A percentile compares a stretch with the other conserved stretches of the same genome.
These are phyloP conservation scores for Boletellus deceptivus DNA, from an alignment of 1,284 basidiomycete genomes.

Conservation along the genomic window DNA sequence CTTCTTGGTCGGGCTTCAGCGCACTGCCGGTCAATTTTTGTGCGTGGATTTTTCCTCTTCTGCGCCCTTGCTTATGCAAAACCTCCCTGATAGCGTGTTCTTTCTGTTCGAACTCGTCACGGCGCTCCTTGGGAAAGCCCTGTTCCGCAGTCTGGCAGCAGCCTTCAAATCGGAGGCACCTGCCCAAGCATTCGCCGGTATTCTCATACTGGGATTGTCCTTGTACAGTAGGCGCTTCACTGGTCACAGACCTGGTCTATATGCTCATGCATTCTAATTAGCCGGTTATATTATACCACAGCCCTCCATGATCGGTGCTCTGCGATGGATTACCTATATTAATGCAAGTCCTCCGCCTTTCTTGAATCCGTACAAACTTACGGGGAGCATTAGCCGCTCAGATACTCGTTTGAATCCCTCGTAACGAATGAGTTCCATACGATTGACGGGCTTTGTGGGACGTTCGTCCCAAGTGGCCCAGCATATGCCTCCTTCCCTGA, in stretches of 20 bases:
- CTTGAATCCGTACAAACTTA: background rate
- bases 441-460: conserved; percentile 40
- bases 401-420: conserved; percentile 52
- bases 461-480: conserved; percentile 45
- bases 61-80: conserved; percentile 7
- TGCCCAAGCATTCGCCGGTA: conserved; percentile 60
- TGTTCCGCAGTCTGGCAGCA: conserved; percentile 60
- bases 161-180: conserved; percentile 51
- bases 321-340: conserved; percentile 64
- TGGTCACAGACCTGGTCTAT: background rate
- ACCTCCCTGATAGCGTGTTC: conserved; percentile 41
- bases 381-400: conserved; percentile 37
- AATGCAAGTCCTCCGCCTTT: conserved; percentile 44
- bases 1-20: conserved; percentile 52
- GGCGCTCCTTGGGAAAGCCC: conserved; percentile 58
- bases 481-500: conserved; percentile 54
- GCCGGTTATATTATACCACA: conserved; percentile 48
- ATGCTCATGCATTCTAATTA: conserved; percentile 8
- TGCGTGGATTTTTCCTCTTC: conserved; percentile 20
- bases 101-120: conserved; percentile 50
- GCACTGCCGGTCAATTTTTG: conserved; percentile 45
- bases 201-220: conserved; percentile 47
- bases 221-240: conserved; percentile 41
- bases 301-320: conserved; percentile 59
- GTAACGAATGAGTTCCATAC: conserved; percentile 58